These are phyloP conservation scores for Pythium phragmiticola DNA, from an alignment of 352 stramenopile genomes.

Conservation along the genomic window DNA sequence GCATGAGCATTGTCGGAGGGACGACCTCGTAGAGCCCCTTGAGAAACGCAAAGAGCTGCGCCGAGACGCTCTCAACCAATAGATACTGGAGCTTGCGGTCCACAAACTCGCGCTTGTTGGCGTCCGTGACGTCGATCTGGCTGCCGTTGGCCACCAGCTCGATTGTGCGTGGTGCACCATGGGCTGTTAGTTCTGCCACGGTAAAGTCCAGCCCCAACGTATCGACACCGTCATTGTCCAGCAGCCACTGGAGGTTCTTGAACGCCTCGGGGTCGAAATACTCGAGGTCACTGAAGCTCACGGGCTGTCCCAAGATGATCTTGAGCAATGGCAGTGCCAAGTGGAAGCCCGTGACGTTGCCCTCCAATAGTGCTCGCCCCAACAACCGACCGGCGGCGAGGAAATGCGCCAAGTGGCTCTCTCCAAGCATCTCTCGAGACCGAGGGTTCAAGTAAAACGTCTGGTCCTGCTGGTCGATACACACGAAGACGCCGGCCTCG, in stretches of 20 bases:
- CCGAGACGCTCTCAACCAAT: conserved; percentile 54
- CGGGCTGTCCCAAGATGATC: conserved; percentile 89
- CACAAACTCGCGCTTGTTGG: conserved; percentile 93
- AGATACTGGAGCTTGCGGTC: conserved; percentile 71
- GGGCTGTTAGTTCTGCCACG: conserved; percentile 33
- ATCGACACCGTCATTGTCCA: conserved; percentile 25
- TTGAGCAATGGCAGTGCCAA: conserved; percentile 93
- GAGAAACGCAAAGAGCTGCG: conserved; percentile 67
- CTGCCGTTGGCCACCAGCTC: conserved; percentile 34
- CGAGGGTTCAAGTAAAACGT: conserved; percentile 37
- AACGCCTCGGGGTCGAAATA: conserved; percentile 34
- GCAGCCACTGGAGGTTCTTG: conserved; percentile 34
- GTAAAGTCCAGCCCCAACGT: conserved; percentile 55
- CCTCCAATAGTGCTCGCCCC: conserved; percentile 45
- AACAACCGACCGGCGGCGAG: conserved; percentile 27
- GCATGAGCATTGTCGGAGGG: conserved; percentile 90
- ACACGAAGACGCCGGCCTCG: conserved; percentile 27
- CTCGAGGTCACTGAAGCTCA: conserved; percentile 90
- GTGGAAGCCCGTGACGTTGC: conserved; percentile 86
- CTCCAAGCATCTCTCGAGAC: conserved; percentile 21
- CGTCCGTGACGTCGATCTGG: conserved; percentile 89
- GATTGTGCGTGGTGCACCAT: conserved; percentile 32
- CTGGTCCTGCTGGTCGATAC: conserved; percentile 31
- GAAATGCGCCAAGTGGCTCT: conserved; percentile 32
- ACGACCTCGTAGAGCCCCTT: conserved; percentile 96